Conservation (phyloP, 768 basidiomycete genomes). For the Xanthoconium stramineum region DNA sequence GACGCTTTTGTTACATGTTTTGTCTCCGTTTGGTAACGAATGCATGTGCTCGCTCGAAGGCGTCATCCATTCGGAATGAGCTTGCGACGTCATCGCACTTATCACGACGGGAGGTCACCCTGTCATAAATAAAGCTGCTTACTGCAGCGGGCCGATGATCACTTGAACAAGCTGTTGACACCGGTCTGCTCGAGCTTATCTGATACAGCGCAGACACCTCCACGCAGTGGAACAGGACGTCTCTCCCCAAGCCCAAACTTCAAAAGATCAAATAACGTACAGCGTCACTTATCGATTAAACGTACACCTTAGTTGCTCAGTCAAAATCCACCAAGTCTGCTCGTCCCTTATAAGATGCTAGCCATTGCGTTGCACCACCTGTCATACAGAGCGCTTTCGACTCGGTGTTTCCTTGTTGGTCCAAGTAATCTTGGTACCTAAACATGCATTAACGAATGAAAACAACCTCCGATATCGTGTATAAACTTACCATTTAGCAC, state of each 20-base stretch:
- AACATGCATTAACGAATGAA: neutral
- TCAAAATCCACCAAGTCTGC: slow-evolving; percentile 24
- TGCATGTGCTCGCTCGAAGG: neutral
- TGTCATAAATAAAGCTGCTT: no score
- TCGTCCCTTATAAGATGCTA: slow-evolving; percentile 26
- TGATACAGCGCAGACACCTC: no score
- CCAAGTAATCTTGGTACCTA: slow-evolving; percentile 52
- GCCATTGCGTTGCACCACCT: slow-evolving; percentile 46
- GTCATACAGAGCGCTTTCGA: slow-evolving; percentile 41
- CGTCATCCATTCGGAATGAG: neutral
- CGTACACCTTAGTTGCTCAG: no score
- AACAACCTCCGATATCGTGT: neutral
- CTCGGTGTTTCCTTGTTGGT: slow-evolving; percentile 26
- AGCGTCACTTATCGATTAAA: no score
- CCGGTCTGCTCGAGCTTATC: no score
- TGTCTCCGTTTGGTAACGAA: neutral
- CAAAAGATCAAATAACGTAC: no score
- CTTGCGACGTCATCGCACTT: slow-evolving; percentile 6
- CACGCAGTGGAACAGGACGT: no score
- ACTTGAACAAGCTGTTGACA: no score
- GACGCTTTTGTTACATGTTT: slow-evolving; percentile 9
- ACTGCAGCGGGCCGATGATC: no score
- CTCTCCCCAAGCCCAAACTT: no score
- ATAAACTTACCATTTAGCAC: slow-evolving; percentile 48
- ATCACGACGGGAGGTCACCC: no score